Percentiles rank a stretch among this genome's conserved stretches.
Evolutionary conservation across 169 alveolate species (phyloP).

Genomic region (Plasmodium vivax): DNA sequence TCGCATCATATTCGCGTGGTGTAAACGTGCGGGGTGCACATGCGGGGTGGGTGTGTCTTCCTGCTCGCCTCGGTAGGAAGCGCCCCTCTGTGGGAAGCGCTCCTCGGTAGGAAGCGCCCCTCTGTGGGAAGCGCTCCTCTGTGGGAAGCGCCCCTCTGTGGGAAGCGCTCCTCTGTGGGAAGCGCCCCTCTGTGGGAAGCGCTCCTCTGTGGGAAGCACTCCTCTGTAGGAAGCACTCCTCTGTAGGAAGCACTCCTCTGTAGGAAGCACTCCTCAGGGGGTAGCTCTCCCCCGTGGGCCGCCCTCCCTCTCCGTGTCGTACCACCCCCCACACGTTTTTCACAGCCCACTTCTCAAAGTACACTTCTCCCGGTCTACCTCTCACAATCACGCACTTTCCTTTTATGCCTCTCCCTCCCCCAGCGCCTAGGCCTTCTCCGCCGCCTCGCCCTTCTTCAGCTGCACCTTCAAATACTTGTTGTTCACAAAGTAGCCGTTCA

Average conservation of each 20-base stretch:
- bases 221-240: too few species aligned
- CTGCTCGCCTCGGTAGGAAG: background rate
- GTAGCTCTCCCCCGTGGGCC: too few species aligned
- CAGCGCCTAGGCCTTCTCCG: slow-evolving; percentile 2
- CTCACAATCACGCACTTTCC: too few species aligned
- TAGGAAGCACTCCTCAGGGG: too few species aligned
- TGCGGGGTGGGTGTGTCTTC: background rate
- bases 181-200: too few species aligned
- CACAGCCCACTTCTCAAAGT: background rate
- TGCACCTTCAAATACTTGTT: slow-evolving; percentile 90
- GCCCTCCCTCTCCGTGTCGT: background rate
- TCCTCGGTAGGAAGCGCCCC: background rate
- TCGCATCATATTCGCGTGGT: background rate
- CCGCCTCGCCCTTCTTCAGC: slow-evolving; percentile 87
- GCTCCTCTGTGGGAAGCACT: too few species aligned
- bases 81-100: background rate
- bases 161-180: too few species aligned
- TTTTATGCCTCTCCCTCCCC: background rate
- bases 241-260: too few species aligned
- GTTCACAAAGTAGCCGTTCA: slow-evolving; percentile 92
- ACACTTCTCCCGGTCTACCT: background rate
- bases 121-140: background rate
- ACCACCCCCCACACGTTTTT: background rate
- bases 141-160: too few species aligned
- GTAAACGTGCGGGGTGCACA: background rate